Evolutionary conservation across 75 land plant genomes (phyloP).

Genomic region (Ceratopteris richardii): DNA sequence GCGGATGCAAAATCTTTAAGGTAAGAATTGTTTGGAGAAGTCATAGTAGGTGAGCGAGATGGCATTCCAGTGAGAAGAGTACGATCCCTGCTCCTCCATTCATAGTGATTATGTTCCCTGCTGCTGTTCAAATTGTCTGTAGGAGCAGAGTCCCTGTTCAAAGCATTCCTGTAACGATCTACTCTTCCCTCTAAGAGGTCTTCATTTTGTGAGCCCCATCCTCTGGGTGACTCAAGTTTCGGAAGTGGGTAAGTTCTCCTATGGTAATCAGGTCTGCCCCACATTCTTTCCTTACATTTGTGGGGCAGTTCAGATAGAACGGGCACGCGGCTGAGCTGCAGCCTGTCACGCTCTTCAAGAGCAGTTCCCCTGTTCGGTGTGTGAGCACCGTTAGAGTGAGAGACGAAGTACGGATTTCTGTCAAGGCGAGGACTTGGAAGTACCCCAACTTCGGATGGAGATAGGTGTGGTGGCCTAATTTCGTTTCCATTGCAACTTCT

Average conservation of each 20-base stretch:
- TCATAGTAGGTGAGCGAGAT: slow-evolving; percentile 4
- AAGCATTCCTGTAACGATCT: slow-evolving; percentile 24
- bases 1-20: slow-evolving; percentile 1
- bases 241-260: slow-evolving; percentile 17
- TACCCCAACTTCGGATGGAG: too few species aligned
- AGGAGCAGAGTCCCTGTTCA: not conserved
- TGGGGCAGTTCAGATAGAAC: too few species aligned
- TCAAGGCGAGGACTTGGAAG: too few species aligned
- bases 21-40: slow-evolving; percentile 3
- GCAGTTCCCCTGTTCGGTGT: too few species aligned
- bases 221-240: slow-evolving; percentile 5
- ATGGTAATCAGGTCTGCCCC: slow-evolving; percentile 25
- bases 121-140: not conserved
- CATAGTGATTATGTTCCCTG: slow-evolving; percentile 5
- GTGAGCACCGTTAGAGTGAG: too few species aligned
- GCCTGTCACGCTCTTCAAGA: too few species aligned
- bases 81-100: slow-evolving; percentile 10
- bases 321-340: too few species aligned
- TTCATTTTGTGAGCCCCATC: slow-evolving; percentile 11
- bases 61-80: slow-evolving; percentile 8
- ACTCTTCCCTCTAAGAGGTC: slow-evolving; percentile 24
- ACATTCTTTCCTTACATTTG: slow-evolving; percentile 14
- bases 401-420: too few species aligned
- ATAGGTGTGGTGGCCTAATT: too few species aligned
- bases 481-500: too few species aligned